phyloP scores from a whole-genome alignment of 169 alveolate genomes.

The Plasmodium fragile region DNA sequence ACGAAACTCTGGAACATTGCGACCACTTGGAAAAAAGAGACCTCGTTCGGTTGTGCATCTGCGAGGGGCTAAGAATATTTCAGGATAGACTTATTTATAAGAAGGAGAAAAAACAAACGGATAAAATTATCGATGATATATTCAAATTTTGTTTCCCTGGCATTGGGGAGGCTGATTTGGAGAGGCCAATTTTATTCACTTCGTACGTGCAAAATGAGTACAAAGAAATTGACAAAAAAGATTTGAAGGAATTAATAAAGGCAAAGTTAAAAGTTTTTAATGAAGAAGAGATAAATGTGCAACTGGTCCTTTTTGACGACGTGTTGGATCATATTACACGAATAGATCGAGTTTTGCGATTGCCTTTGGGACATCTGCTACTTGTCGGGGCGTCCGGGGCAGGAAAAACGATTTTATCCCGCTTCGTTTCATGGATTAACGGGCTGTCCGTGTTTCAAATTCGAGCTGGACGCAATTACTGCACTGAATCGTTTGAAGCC shows the following conservation, averaged over 20 bases:
- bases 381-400: conserved; percentile 98
- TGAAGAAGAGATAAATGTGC: conserved; percentile 96
- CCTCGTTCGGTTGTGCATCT: conserved; percentile 93
- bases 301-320: conserved; percentile 95
- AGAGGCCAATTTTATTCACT: conserved; percentile 91
- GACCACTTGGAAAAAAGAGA: conserved; percentile 77
- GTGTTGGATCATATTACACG: conserved; percentile 97
- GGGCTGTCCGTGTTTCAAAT: conserved; percentile 96
- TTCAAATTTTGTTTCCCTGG: conserved; percentile 82
- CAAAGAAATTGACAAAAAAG: conserved; percentile 88
- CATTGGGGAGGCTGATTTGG: conserved; percentile 79
- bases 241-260: conserved; percentile 85
- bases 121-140: conserved; percentile 91
- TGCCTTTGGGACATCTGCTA: conserved; percentile 97
- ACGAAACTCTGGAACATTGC: conserved; percentile 83
- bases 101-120: conserved; percentile 96
- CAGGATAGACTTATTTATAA: conserved; percentile 95
- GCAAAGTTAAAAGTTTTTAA: conserved; percentile 91
- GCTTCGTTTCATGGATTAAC: conserved; percentile 97
- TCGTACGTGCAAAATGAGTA: conserved; percentile 85
- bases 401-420: conserved; percentile 96
- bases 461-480: conserved; percentile 97
- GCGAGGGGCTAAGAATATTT: conserved; percentile 97
- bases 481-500: conserved; percentile 95
- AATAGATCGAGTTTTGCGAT: conserved; percentile 97